phyloP scores from a whole-genome alignment of 1,284 basidiomycete species.

The Melampsora medusae region DNA sequence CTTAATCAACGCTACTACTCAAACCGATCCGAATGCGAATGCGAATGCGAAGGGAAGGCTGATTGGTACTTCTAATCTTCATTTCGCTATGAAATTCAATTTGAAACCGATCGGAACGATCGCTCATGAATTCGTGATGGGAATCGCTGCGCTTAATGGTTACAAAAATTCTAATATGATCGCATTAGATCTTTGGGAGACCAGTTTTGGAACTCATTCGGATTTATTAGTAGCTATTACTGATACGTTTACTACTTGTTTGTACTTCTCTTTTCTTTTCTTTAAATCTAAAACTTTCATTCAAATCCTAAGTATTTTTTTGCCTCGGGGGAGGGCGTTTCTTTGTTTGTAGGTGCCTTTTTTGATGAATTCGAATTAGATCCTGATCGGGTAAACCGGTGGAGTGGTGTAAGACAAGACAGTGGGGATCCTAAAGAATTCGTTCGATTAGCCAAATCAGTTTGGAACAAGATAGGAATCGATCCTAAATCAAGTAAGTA shows the following conservation, averaged over 20 bases:
- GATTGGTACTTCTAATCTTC: conserved; percentile 90
- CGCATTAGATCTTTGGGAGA: conserved; percentile 80
- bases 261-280: neutral
- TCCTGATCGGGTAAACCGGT: conserved; percentile 65
- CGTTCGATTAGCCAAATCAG: conserved; percentile 67
- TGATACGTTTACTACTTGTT: conserved; percentile 80
- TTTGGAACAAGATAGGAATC: conserved; percentile 68
- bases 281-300: no score
- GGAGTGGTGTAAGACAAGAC: conserved; percentile 85
- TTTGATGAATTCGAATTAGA: conserved; percentile 69
- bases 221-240: conserved; percentile 72
- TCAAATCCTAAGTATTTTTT: no score
- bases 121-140: conserved; percentile 68
- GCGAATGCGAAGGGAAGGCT: no score
- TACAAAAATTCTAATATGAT: conserved; percentile 71
- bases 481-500: conserved; percentile 64
- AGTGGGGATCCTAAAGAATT: conserved; percentile 80
- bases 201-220: conserved; percentile 52
- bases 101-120: conserved; percentile 76
- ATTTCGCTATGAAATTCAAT: conserved; percentile 73
- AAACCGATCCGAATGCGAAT: no score
- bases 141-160: conserved; percentile 76
- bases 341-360: conserved; percentile 59
- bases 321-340: no score
- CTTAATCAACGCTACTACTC: conserved; percentile 65